Base-by-base conservation (phyloP, 2,329 filamentous ascomycete species). In the Curvularia sp. region DNA sequence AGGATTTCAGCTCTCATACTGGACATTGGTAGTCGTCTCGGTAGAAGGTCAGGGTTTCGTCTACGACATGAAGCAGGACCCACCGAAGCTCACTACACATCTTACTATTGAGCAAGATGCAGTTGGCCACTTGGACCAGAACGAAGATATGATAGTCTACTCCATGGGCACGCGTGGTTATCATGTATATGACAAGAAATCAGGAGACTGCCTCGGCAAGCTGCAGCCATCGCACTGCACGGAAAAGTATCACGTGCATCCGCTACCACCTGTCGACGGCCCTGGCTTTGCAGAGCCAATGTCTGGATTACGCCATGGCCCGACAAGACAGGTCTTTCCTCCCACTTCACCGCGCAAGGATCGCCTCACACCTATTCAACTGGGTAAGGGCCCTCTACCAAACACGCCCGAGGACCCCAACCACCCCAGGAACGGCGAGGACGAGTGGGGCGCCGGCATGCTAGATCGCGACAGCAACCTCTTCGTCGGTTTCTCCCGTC, bases 371-470 rank as follows among this genome's bases (percentile, higher is more conserved):
- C 52, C 56, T 6, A 46, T 55, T 4, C 31, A 22, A 26, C 18
- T 58, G 9, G 20, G 20, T 12, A 49, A 50, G 15, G 56, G 56
- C 2, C 46, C 33, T 15, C 26, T 57, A 10, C 55, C 55, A 22
- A 53, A 52, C 5, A n/a, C 48, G 1, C 26, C 54, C 26, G n/a
- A 35, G 10, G 48, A 56, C 13, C 49, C 46, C 12, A 41, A 52
- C n/a, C 13, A 33, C n/a, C 15, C 42, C 20, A 31, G 33, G 4
- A 48, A 46, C 26, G 26, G 38, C 8, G 52, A 55, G 20, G 56
- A 58, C n/a, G 51, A 55, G 24, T 58, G 56, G 56, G 56, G 56
- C 15, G 56, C 56, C 26, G 56, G 56, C 12, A 58, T 58, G 56
- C 41, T 58, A 20, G 56, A 58, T n/a, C 51, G 56, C 3, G 31